Conservation (phyloP, 768 basidiomycete species). For the Mycena rosella region DNA sequence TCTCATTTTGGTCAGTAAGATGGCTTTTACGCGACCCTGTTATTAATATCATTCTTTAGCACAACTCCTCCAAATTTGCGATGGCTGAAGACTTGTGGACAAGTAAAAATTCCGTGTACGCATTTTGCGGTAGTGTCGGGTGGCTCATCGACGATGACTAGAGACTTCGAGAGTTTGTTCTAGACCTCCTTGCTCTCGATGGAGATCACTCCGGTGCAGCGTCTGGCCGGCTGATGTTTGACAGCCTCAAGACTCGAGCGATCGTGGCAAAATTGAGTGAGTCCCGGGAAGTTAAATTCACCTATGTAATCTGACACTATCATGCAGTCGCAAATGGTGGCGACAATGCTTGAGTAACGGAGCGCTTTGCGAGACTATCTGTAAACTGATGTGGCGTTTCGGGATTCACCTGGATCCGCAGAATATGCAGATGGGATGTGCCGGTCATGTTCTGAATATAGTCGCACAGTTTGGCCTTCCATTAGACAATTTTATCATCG, state of each 20-base stretch:
- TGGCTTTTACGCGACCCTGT: neutral
- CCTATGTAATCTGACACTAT: neutral
- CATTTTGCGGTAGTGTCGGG: slow-evolving; percentile 24
- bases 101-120: slow-evolving; percentile 36
- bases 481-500: neutral
- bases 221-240: too few species aligned
- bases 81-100: slow-evolving; percentile 33
- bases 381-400: slow-evolving; percentile 7
- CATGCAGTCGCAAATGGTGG: slow-evolving; percentile 3
- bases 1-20: too few species aligned
- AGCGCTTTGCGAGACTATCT: neutral
- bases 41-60: neutral
- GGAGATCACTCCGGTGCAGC: slow-evolving; percentile 23
- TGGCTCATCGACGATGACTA: slow-evolving; percentile 28
- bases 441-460: slow-evolving; percentile 19
- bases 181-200: slow-evolving; percentile 24
- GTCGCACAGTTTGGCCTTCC: slow-evolving; percentile 2
- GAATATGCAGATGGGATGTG: slow-evolving; percentile 22
- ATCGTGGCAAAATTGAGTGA: too few species aligned
- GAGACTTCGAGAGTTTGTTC: slow-evolving; percentile 19
- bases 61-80: slow-evolving; percentile 28
- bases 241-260: too few species aligned
- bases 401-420: neutral
- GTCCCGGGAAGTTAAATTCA: too few species aligned
- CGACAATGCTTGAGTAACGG: slow-evolving; percentile 1